These are phyloP conservation scores for Trichoderma guizhouense DNA, from an alignment of 2,329 filamentous ascomycete genomes.

Conservation along the genomic window DNA sequence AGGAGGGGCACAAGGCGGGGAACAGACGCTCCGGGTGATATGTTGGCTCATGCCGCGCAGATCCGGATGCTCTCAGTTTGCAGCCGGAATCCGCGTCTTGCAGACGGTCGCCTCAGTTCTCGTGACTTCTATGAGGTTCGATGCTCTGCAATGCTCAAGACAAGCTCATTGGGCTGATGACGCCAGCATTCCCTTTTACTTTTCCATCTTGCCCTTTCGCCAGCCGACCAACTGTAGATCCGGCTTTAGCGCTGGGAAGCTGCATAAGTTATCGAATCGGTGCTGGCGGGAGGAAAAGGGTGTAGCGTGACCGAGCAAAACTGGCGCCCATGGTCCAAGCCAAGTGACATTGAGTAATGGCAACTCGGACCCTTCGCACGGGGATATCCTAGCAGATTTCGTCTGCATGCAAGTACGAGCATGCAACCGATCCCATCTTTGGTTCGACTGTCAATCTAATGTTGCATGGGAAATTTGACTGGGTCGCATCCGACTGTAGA, in stretches of 20 bases:
- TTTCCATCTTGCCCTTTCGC: background rate
- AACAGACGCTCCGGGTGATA: background rate
- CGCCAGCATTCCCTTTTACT: background rate
- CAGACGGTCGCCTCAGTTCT: background rate
- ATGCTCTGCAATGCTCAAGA: background rate
- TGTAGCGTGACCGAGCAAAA: constrained; percentile 18
- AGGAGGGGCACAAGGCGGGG: background rate
- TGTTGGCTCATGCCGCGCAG: constrained; percentile 3
- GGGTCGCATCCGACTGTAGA: background rate
- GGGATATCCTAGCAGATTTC: background rate
- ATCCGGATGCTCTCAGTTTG: background rate
- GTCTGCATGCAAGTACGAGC: background rate
- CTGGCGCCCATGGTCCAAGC: background rate
- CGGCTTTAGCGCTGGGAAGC: background rate
- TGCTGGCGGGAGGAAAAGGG: constrained; percentile 6
- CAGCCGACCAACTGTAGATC: background rate
- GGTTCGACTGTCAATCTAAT: constrained; percentile 7
- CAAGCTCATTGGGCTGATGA: background rate
- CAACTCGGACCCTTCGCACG: background rate
- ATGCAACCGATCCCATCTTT: constrained; percentile 2
- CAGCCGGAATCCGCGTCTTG: background rate
- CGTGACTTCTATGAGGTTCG: background rate
- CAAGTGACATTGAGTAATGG: constrained; percentile 14
- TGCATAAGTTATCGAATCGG: constrained; percentile 1
- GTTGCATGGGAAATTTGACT: constrained; percentile 1